Conservation (phyloP, 2,329 filamentous ascomycete species). For the Xylaria sp. region DNA sequence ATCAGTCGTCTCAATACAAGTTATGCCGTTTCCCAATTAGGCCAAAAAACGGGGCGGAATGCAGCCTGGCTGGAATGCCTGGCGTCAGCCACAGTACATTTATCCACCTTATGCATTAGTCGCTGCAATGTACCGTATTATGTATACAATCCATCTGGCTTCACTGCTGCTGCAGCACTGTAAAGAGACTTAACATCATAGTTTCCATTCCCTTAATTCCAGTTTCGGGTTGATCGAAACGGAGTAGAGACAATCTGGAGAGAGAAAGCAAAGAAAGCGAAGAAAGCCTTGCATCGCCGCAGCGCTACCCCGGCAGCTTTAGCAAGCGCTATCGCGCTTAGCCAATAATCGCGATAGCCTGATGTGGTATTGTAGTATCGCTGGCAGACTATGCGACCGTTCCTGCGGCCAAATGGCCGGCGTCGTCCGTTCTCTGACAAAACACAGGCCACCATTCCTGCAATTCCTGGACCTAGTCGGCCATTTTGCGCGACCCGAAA, state of each 20-base stretch:
- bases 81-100: slow-evolving; percentile 2
- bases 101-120: not conserved
- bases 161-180: slow-evolving; percentile 3
- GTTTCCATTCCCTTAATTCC: not conserved
- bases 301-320: slow-evolving; percentile 32
- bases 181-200: slow-evolving; percentile 6
- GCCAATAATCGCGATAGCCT: slow-evolving; percentile 38
- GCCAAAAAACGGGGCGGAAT: slow-evolving; percentile 21
- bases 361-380: slow-evolving; percentile 23
- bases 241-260: slow-evolving; percentile 2
- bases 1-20: not conserved
- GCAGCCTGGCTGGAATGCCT: slow-evolving; percentile 12
- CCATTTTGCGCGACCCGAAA: slow-evolving; percentile 21
- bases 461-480: slow-evolving; percentile 17
- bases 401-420: slow-evolving; percentile 17
- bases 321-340: slow-evolving; percentile 38
- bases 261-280: slow-evolving; percentile 32
- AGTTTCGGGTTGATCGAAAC: not conserved
- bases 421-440: slow-evolving; percentile 19
- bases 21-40: not conserved
- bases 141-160: slow-evolving; percentile 3
- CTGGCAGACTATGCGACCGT: slow-evolving; percentile 23
- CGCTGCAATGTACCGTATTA: slow-evolving; percentile 4
- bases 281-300: slow-evolving; percentile 44
- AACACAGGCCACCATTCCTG: slow-evolving; percentile 6